These are phyloP conservation scores for Polyporus tsugae DNA, from an alignment of 1,284 basidiomycete genomes.

Conservation along the genomic window DNA sequence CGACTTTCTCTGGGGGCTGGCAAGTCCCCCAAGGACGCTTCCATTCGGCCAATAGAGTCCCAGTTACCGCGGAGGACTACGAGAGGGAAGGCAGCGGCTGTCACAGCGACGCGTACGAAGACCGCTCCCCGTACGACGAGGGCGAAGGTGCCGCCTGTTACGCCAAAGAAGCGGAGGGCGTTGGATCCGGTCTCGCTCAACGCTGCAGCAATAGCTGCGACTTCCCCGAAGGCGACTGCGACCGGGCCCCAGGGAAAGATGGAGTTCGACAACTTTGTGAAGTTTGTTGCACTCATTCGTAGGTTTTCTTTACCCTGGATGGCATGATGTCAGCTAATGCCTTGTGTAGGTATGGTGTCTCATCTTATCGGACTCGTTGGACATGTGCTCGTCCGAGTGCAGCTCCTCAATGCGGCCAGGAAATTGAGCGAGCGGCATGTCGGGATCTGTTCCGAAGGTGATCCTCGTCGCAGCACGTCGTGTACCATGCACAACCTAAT, in stretches of 20 bases:
- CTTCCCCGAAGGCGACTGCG: conserved; percentile 31
- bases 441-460: conserved; percentile 58
- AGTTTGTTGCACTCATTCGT: conserved; percentile 62
- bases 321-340: conserved; percentile 11
- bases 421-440: conserved; percentile 39
- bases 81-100: conserved; percentile 21
- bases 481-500: background rate
- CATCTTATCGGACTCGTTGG: conserved; percentile 75
- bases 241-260: conserved; percentile 29
- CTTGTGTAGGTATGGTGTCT: conserved; percentile 60
- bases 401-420: conserved; percentile 43
- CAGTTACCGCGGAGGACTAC: conserved; percentile 19
- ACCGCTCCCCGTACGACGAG: conserved; percentile 18
- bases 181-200: conserved; percentile 49
- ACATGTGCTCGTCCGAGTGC: conserved; percentile 52
- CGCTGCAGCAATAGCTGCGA: conserved; percentile 26
- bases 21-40: background rate
- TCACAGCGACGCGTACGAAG: conserved; percentile 3
- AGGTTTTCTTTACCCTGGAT: conserved; percentile 33
- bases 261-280: conserved; percentile 58
- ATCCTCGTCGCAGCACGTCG: conserved; percentile 16
- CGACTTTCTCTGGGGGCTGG: conserved; percentile 5
- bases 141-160: conserved; percentile 33
- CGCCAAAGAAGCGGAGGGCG: conserved; percentile 46
- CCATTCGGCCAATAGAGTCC: background rate